Evolutionary conservation across 2,329 filamentous ascomycete genomes (phyloP).

Genomic region (Ceratocystis papillata): DNA sequence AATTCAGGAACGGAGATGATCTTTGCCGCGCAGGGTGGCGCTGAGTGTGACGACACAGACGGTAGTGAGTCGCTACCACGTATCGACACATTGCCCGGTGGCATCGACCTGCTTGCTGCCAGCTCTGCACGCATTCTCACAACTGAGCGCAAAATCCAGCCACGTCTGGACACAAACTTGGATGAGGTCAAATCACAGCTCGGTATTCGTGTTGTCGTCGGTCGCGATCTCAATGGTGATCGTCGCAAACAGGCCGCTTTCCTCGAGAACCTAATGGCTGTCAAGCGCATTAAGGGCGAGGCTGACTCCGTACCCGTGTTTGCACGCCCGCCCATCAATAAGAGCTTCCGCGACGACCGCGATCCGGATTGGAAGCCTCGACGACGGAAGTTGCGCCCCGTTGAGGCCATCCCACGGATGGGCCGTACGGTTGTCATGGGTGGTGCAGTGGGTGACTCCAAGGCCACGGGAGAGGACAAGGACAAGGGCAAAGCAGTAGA

Average conservation of each 20-base stretch:
- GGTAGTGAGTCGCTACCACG: slow-evolving; percentile 32
- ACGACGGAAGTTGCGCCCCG: slow-evolving; percentile 19
- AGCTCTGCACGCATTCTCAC: slow-evolving; percentile 60
- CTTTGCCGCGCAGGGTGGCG: slow-evolving; percentile 42
- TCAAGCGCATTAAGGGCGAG: slow-evolving; percentile 56
- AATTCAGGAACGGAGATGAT: slow-evolving; percentile 77
- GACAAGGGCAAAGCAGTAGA: not conserved
- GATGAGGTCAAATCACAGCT: slow-evolving; percentile 34
- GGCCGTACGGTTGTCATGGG: not conserved
- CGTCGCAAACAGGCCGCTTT: slow-evolving; percentile 45
- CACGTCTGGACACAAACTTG: slow-evolving; percentile 32
- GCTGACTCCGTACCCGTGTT: slow-evolving; percentile 54
- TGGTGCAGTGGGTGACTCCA: not conserved
- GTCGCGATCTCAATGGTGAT: slow-evolving; percentile 39
- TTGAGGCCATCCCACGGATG: not conserved
- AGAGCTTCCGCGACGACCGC: slow-evolving; percentile 35
- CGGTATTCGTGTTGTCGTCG: slow-evolving; percentile 37
- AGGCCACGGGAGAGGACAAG: not conserved
- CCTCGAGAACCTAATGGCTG: slow-evolving; percentile 52
- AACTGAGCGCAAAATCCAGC: slow-evolving; percentile 49
- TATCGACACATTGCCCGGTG: slow-evolving; percentile 43
- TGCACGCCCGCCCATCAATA: slow-evolving; percentile 37
- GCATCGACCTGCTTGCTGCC: slow-evolving; percentile 61
- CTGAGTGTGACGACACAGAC: slow-evolving; percentile 32
- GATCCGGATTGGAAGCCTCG: slow-evolving; percentile 33